Evolutionary conservation across 768 basidiomycete genomes (phyloP).

Genomic region (Hysterangium stoloniferum): DNA sequence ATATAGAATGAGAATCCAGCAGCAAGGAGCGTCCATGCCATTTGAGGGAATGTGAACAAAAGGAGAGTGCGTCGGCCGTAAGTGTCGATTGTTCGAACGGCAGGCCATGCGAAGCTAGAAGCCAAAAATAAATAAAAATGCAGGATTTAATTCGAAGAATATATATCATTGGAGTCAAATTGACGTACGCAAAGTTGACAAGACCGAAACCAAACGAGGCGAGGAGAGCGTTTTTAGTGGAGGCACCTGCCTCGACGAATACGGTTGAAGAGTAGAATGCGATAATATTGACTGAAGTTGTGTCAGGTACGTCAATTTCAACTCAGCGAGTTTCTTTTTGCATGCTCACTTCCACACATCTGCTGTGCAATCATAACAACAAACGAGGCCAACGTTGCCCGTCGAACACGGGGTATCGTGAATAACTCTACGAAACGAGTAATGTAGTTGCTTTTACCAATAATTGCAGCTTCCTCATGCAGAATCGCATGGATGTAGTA

Average conservation of each 20-base stretch:
- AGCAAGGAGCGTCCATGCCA: constrained; percentile 66
- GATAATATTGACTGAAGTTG: constrained; percentile 24
- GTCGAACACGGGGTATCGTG: constrained; percentile 29
- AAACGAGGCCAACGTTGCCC: constrained; percentile 28
- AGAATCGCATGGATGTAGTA: constrained; percentile 31
- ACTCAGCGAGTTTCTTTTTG: not conserved
- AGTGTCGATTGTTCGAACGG: constrained; percentile 43
- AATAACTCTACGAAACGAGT: constrained; percentile 28
- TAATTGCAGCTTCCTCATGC: constrained; percentile 24
- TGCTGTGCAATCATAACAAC: constrained; percentile 28
- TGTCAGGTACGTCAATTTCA: not conserved
- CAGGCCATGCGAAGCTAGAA: constrained; percentile 21
- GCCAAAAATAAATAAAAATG: constrained; percentile 18
- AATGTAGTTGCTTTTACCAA: constrained; percentile 23
- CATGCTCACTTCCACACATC: constrained; percentile 21
- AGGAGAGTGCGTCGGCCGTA: constrained; percentile 70
- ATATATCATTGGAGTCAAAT: constrained; percentile 49
- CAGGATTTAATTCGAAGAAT: no score
- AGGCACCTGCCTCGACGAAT: constrained; percentile 28
- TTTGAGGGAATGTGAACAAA: constrained; percentile 71
- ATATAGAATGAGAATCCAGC: constrained; percentile 67
- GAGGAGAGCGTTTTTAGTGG: constrained; percentile 33
- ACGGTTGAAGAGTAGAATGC: constrained; percentile 33
- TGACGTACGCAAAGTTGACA: constrained; percentile 56
- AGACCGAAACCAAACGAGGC: constrained; percentile 63